Base-by-base conservation (phyloP, 1,284 basidiomycete species). In the Sporisorium scitamineum region DNA sequence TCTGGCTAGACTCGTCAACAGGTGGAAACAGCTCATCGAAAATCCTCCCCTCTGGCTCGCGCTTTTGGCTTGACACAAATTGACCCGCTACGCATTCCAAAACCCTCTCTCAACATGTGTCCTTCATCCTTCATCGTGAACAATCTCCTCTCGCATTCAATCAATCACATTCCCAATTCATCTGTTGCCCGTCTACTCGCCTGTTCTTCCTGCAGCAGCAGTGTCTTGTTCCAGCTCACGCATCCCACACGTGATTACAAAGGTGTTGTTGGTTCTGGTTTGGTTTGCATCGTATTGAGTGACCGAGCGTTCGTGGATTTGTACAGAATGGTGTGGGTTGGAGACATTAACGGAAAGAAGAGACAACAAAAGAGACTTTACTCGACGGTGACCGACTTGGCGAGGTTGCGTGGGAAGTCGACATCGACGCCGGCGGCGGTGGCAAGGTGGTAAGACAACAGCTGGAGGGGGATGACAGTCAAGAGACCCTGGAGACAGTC, bases 341-440 rank as follows among this genome's bases (percentile, higher is more conserved):
- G 26, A 37, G 52, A 47, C 32, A 55, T 8, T 39, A 37, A 48
- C 13, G 5, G 14, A 13, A 32, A 13, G 14, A 11, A 16, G 8
- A 32, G 39, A 39, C 14, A 42, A 16, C 39, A 20, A n/a, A 14
- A 32, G n/a, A 41, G 26, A 26, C 7, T 64, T 76, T 74, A 83
- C 65, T 83, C 81, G 44, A 83, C 81, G 18, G 81, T 83, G 41
- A 83, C 81, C 52, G 80, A 81, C 84, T 89, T 89, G 74, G 88
- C 88, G 90, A 98, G 88, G 89, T 98, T 98, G 84, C 96, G 90
- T 27, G 96, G 96, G 92, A 97, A 98, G 86, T 99, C 96, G 81
- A 98, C 96, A 86, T 99, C 95, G 79, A 94, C 95, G 56, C 96
- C 96, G 85, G 94, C 95, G 87, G 90, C 92, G 80, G 97, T 91